Evolutionary conservation across 2,329 filamentous ascomycete genomes (phyloP).

Genomic region (Diaporthe caulivora): DNA sequence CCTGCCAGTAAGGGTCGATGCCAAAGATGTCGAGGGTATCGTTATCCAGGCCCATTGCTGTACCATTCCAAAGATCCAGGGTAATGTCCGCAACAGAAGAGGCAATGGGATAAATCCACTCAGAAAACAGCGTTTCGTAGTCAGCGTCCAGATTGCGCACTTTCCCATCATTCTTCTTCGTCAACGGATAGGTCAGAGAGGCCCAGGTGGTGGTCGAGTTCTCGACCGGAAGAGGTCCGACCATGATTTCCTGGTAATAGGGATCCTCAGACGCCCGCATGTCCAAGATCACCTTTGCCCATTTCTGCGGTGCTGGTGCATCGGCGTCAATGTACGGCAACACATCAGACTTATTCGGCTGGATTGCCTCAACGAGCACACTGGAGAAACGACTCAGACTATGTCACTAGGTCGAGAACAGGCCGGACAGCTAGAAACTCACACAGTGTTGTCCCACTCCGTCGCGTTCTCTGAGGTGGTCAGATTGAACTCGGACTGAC

Average conservation of each 20-base stretch:
- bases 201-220: conserved; percentile 52
- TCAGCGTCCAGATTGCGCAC: conserved; percentile 56
- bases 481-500: conserved; percentile 54
- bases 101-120: conserved; percentile 53
- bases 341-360: conserved; percentile 63
- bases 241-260: conserved; percentile 57
- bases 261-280: conserved; percentile 53
- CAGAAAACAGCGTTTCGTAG: conserved; percentile 45
- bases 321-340: conserved; percentile 57
- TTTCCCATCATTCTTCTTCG: conserved; percentile 52
- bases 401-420: not conserved
- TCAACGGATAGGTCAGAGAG: conserved; percentile 58
- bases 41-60: conserved; percentile 53
- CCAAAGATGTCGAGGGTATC: conserved; percentile 56
- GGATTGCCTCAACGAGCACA: conserved; percentile 53
- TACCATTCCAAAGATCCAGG: conserved; percentile 57
- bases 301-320: conserved; percentile 52
- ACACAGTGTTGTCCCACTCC: conserved; percentile 54
- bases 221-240: conserved; percentile 62
- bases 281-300: conserved; percentile 58
- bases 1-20: conserved; percentile 57
- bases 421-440: conserved; percentile 23
- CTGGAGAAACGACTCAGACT: conserved; percentile 27
- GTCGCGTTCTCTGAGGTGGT: conserved; percentile 50
- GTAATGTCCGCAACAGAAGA: conserved; percentile 57